These are phyloP conservation scores for Chlamydomonas eustigma DNA, from an alignment of 139 green algal species.

Conservation along the genomic window DNA sequence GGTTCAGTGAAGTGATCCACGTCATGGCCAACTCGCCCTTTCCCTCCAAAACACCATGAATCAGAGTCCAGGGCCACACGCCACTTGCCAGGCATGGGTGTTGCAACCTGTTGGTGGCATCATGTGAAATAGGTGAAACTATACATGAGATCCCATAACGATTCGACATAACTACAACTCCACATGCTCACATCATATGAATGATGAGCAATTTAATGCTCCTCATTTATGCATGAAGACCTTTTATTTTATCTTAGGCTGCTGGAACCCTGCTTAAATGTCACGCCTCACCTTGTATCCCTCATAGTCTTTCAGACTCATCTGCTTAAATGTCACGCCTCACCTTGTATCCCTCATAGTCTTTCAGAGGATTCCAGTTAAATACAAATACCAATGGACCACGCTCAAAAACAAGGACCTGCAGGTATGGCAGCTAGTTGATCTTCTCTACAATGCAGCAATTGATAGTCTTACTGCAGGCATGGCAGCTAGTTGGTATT, in stretches of 20 bases:
- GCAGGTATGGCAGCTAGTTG: no score
- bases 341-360: conserved; percentile 73
- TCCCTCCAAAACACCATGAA: conserved; percentile 71
- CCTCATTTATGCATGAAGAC: no score
- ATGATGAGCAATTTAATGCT: no score
- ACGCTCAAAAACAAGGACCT: conserved; percentile 91
- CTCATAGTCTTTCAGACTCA: conserved; percentile 65
- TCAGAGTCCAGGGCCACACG: conserved; percentile 85
- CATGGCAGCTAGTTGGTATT: no score
- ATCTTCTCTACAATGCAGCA: no score
- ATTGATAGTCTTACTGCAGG: no score
- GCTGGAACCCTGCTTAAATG: no score
- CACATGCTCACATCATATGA: no score
- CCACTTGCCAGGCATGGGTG: conserved; percentile 70
- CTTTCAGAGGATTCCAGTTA: conserved; percentile 82
- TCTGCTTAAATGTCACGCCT: no score
- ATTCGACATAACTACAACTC: no score
- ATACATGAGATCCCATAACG: no score
- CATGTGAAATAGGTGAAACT: background rate
- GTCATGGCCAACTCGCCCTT: conserved; percentile 55
- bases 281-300: conserved; percentile 66
- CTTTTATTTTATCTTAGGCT: no score
- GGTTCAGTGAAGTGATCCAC: conserved; percentile 77
- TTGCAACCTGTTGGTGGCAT: conserved; percentile 26
- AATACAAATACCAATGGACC: conserved; percentile 93